Base-by-base conservation (phyloP, 805 yeast genomes). In the Crinitomyces ghanaensis region DNA sequence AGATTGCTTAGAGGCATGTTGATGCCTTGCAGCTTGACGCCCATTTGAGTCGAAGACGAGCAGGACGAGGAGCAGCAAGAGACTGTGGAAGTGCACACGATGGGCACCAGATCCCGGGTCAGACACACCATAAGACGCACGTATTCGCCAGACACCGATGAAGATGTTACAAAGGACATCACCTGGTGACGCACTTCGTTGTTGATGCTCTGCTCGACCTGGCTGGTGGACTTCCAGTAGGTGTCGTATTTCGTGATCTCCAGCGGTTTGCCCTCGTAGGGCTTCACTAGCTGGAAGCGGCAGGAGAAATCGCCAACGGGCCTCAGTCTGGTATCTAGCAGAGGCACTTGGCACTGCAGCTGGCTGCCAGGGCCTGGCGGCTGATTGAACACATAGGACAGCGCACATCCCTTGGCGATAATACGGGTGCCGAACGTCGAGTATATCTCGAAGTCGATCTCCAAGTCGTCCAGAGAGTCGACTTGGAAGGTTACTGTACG, bases 401-500 rank as follows among this genome's bases (percentile, higher is more conserved):
- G 63, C 2, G 91, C 83, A 0, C 93, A 74, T 0, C 96, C 70
- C 49, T 86, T 88, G 3, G 95, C 95, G 33, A 88, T 76, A 35
- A 88, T 61, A 41, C 94, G 70, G 0, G 97, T 85, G 16, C 98
- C 98, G 59, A 84, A 91, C 5, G 88, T 81, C 1, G 98, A 96
- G 55, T 78, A 86, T 8, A 91, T 70, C 54, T 91, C 97, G 50
- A 86, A 79, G 49, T 83, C 93, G 34, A 86, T 70, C 19, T 74
- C 62, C 49, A 85, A 83, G 27, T 69, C 72, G 11, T 80, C 75
- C 35, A 85, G 70, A 2, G 78, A 62, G 46, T 82, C 88, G 5
- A 86, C 73, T 55, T 86, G 95, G 59, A 88, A 88, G 4, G 86
- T 77, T 39, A 83, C 71, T 20, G 74, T 70, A 30, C 74, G 72